Evolutionary conservation across 257 asterid genomes (phyloP).

Genomic region (Solanum infundibuliforme): DNA sequence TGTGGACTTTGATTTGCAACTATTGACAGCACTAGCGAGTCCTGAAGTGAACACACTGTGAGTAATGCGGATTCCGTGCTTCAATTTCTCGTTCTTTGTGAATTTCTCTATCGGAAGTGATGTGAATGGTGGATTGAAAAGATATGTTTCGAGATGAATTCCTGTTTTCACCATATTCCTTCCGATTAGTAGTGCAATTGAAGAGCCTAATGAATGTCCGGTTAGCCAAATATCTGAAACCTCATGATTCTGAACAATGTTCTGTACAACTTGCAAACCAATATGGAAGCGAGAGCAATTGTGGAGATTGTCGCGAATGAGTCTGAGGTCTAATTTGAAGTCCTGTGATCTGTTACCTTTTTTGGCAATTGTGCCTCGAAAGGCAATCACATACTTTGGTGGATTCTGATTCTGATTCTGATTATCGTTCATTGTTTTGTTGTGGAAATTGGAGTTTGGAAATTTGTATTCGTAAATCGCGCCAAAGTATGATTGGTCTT

Average conservation of each 20-base stretch:
- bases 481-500: slow-evolving; percentile 48
- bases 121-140: slow-evolving; percentile 64
- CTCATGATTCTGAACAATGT: slow-evolving; percentile 10
- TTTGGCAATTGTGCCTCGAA: slow-evolving; percentile 52
- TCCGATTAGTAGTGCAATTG: slow-evolving; percentile 52
- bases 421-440: neutral
- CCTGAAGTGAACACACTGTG: slow-evolving; percentile 47
- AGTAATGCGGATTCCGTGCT: slow-evolving; percentile 41
- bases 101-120: slow-evolving; percentile 47
- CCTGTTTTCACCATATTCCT: slow-evolving; percentile 32
- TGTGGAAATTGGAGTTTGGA: slow-evolving; percentile 6
- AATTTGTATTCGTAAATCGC: slow-evolving; percentile 36
- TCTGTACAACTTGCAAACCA: slow-evolving; percentile 19
- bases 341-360: slow-evolving; percentile 36
- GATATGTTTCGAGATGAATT: slow-evolving; percentile 41
- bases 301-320: slow-evolving; percentile 33
- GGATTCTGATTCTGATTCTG: slow-evolving; percentile 15
- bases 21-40: slow-evolving; percentile 33
- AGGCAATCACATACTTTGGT: slow-evolving; percentile 46
- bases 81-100: slow-evolving; percentile 33
- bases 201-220: slow-evolving; percentile 67
- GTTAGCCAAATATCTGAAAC: slow-evolving; percentile 46
- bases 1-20: neutral
- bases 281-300: slow-evolving; percentile 32
- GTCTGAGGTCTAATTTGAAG: slow-evolving; percentile 43